These are phyloP conservation scores for Chlorella sp. DNA, from an alignment of 139 green algal genomes.

Conservation along the genomic window DNA sequence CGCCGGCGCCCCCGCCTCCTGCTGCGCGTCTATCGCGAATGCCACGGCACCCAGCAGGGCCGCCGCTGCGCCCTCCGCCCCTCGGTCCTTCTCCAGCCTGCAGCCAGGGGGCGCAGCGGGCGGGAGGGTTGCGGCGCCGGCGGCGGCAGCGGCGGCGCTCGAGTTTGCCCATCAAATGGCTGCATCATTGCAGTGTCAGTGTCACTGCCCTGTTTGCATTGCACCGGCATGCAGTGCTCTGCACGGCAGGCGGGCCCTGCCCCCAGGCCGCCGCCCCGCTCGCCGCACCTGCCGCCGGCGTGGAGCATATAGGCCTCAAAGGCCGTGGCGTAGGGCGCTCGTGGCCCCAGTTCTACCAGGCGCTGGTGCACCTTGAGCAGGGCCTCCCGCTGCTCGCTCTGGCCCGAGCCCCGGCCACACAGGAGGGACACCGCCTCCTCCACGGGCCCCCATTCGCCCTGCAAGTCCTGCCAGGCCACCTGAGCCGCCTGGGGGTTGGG, in stretches of 20 bases:
- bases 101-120: neutral
- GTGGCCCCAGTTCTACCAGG: conserved; percentile 4
- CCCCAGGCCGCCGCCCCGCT: neutral
- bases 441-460: neutral
- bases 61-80: neutral
- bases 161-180: too few species aligned
- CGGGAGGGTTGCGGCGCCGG: neutral
- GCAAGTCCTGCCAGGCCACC: neutral
- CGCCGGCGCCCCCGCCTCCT: conserved; percentile 10
- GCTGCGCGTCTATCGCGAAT: conserved; percentile 23
- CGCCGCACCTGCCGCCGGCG: conserved; percentile 29
- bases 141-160: neutral
- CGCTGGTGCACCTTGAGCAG: conserved; percentile 19
- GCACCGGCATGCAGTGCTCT: neutral
- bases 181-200: too few species aligned
- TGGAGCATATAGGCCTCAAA: conserved; percentile 38
- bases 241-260: neutral
- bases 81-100: conserved; percentile 19
- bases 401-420: conserved; percentile 7
- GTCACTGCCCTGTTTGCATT: neutral
- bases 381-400: conserved; percentile 18
- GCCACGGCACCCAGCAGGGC: neutral
- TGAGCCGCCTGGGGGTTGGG: neutral
- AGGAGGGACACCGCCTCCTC: conserved; percentile 13
- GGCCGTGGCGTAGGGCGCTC: conserved; percentile 4